Conservation (phyloP, 129 eudicot species). For the Lactuca saligna region DNA sequence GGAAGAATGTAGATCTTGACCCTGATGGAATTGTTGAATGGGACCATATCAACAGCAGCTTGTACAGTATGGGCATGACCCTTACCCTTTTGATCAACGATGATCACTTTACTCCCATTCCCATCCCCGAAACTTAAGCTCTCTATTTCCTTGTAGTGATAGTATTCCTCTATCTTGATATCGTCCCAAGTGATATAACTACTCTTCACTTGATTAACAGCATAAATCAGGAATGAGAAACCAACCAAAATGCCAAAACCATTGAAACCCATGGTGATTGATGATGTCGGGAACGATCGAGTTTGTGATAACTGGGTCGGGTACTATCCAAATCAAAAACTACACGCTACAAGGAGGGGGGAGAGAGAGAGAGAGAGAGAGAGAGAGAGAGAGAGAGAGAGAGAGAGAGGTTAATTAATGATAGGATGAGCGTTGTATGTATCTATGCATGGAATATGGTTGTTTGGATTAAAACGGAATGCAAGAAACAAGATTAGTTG, state of each 20-base stretch:
- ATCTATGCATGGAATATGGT: neutral
- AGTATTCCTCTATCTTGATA: constrained; percentile 25
- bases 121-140: constrained; percentile 12
- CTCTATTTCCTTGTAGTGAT: constrained; percentile 11
- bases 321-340: neutral
- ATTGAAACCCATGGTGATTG: constrained; percentile 21
- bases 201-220: constrained; percentile 19
- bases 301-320: too few relatives aligned
- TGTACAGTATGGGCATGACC: constrained; percentile 66
- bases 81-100: constrained; percentile 64
- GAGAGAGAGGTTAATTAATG: constrained; percentile 30
- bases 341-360: neutral
- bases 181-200: constrained; percentile 63
- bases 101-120: constrained; percentile 37
- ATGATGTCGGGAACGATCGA: neutral
- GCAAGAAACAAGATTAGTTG: constrained; percentile 27
- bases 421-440: constrained; percentile 29
- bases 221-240: constrained; percentile 19
- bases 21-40: constrained; percentile 48
- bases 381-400: neutral
- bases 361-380: too few relatives aligned
- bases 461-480: neutral
- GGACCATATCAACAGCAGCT: constrained; percentile 87
- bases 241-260: constrained; percentile 21
- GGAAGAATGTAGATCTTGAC: constrained; percentile 77